Conservation (phyloP, 2,329 filamentous ascomycete genomes). For the Verticillium tricorpus region DNA sequence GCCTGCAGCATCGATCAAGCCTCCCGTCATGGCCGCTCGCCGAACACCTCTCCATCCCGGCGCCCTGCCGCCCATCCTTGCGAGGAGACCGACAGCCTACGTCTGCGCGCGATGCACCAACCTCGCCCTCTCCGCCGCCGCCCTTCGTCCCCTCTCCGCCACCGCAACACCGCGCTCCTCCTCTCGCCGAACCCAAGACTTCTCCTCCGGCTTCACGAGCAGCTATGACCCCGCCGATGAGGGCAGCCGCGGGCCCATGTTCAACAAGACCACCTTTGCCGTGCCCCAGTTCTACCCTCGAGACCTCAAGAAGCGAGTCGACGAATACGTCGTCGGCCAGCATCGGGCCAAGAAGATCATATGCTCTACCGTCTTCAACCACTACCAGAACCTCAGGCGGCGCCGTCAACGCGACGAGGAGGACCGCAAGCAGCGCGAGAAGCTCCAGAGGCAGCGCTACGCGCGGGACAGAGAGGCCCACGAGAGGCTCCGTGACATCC, state of each 20-base stretch:
- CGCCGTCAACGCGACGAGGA: slow-evolving; percentile 72
- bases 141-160: slow-evolving; percentile 7
- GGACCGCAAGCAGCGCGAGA: slow-evolving; percentile 54
- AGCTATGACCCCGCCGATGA: slow-evolving; percentile 54
- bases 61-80: slow-evolving; percentile 10
- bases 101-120: slow-evolving; percentile 9
- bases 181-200: slow-evolving; percentile 37
- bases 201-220: slow-evolving; percentile 54
- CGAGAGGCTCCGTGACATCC: slow-evolving; percentile 52
- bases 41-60: background rate
- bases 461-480: slow-evolving; percentile 60
- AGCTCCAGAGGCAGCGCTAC: slow-evolving; percentile 65
- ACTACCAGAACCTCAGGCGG: slow-evolving; percentile 84
- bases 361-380: slow-evolving; percentile 91
- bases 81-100: slow-evolving; percentile 8
- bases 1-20: background rate
- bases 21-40: background rate
- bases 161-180: background rate
- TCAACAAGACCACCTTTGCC: slow-evolving; percentile 51
- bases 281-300: slow-evolving; percentile 61
- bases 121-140: slow-evolving; percentile 23
- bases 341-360: slow-evolving; percentile 92
- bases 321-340: slow-evolving; percentile 95
- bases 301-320: slow-evolving; percentile 81
- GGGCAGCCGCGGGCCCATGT: slow-evolving; percentile 54